These are phyloP conservation scores for Annulohypoxylon maeteangense DNA, from an alignment of 495 filamentous ascomycete genomes.

Conservation along the genomic window DNA sequence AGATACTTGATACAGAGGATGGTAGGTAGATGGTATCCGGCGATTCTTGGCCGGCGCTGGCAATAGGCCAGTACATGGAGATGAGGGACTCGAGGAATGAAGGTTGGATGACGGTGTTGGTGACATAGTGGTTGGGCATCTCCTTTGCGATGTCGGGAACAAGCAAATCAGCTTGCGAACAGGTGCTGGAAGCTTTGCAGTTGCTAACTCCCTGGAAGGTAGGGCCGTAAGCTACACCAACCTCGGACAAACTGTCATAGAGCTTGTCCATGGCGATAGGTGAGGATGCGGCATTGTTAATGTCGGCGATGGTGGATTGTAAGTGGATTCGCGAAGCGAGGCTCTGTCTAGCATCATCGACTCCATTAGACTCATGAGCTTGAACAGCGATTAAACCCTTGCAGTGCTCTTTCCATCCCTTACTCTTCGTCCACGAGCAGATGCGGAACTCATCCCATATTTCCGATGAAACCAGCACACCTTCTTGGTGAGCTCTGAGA, in stretches of 20 bases:
- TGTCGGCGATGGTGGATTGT: constrained; percentile 42
- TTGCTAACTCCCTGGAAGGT: constrained; percentile 58
- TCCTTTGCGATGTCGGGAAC: constrained; percentile 62
- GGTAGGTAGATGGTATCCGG: constrained; percentile 57
- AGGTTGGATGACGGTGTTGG: constrained; percentile 60
- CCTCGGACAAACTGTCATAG: constrained; percentile 52
- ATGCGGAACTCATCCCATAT: constrained; percentile 60
- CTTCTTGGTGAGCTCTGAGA: constrained; percentile 54
- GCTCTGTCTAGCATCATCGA: constrained; percentile 47
- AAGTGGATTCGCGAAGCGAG: constrained; percentile 45
- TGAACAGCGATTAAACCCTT: constrained; percentile 54
- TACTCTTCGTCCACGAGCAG: constrained; percentile 56
- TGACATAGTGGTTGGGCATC: constrained; percentile 62
- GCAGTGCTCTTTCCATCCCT: constrained; percentile 61
- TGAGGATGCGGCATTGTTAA: constrained; percentile 36
- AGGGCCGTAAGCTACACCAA: constrained; percentile 58
- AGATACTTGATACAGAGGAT: constrained; percentile 52
- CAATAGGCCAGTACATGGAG: constrained; percentile 59
- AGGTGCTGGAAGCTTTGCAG: constrained; percentile 53
- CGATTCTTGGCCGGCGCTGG: constrained; percentile 45
- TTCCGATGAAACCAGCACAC: constrained; percentile 49
- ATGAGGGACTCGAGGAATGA: constrained; percentile 63
- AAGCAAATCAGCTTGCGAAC: constrained; percentile 53
- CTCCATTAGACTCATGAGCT: constrained; percentile 49
- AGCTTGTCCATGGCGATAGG: constrained; percentile 45